Evolutionary conservation across 306 rosid genomes (phyloP), one percentile per base, ranked within the genome.

Genomic region (Oemleria cerasiformis): DNA sequence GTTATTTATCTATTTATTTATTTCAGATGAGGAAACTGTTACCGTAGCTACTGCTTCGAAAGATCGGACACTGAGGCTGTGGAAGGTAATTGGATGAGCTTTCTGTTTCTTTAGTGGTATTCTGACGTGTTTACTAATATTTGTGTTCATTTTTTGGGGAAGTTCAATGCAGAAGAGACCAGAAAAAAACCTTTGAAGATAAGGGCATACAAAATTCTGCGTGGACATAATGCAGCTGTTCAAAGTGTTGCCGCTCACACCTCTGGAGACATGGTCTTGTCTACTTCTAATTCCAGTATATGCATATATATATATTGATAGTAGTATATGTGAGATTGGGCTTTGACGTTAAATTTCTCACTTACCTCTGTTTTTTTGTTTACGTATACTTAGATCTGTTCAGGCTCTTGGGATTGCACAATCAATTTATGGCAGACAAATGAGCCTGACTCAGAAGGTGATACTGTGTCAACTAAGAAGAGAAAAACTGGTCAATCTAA

Each of bases 391-490:
- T 80, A 94, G 97, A 80, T 94, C 59, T 94, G 99, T 78, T 94
- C 99, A 42, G 96, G 96, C 80, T 88, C 97, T 73, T 91, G 99
- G 97, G 99, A 94, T 86, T 84, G 80, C 76, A 86, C 84, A 40
- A 89, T 94, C 86, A 94, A 84, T 73, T 66, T 94, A 67, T 91
- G 99, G 99, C 79, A 64, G 67, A 86, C 88, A 34, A 83, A 75
- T 77, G 88, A 84, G 76, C 75, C 51, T 19, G 79, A 78, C 55
- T 73, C 73, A 8, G 96, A 84, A 78, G 95, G 82, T 77, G 90
- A 88, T 70, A 78, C 73, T 5, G 79, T 81, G 30, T 84, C 92
- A 45, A 70, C 86, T 40, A 94, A 94, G 86, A 94, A 89, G 87
- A 89, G 97, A 75, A 94, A 85, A 82, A 79, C 68, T 73, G 83